Percentiles rank a stretch among this genome's conserved stretches.
Conservation (phyloP, 106 monocot genomes). For the Acanthochlamys bracteata region DNA sequence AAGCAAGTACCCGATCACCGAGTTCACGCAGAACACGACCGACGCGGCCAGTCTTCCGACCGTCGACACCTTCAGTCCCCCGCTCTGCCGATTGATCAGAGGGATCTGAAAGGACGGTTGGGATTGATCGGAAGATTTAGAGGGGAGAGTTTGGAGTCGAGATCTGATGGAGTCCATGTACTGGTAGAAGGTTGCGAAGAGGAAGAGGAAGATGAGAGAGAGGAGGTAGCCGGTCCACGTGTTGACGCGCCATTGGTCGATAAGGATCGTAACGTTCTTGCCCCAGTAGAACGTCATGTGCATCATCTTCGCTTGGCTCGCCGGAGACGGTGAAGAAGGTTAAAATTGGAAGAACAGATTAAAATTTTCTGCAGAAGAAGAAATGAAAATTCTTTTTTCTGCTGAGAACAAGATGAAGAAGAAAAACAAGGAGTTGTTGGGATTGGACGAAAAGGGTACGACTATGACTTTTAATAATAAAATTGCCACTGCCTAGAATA, state of each 20-base stretch:
- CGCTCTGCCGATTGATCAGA: not conserved
- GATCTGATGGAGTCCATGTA: conserved; percentile 66
- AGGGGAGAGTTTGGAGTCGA: conserved; percentile 47
- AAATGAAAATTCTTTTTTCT: not conserved
- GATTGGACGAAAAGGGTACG: not conserved
- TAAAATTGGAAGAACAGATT: not conserved
- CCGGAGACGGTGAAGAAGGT: not conserved
- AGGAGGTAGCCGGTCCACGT: conserved; percentile 60
- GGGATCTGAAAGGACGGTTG: conserved; percentile 18
- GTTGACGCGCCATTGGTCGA: conserved; percentile 64
- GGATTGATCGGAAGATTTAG: conserved; percentile 6
- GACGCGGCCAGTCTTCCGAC: conserved; percentile 17
- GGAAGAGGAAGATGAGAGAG: conserved; percentile 62
- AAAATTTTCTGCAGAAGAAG: no score
- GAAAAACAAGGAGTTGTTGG: not conserved
- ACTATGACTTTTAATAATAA: not conserved
- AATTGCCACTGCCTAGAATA: not conserved
- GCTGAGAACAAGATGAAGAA: not conserved
- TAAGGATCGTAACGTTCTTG: conserved; percentile 64
- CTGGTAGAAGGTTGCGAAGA: conserved; percentile 78
- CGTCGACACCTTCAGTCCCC: not conserved
- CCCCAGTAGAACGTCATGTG: conserved; percentile 99
- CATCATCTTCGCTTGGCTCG: conserved; percentile 88
- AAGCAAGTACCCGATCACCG: conserved; percentile 80
- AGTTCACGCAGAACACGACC: conserved; percentile 56